These are phyloP conservation scores for Falciphora oryzae DNA, from an alignment of 2,329 filamentous ascomycete species.

Conservation along the genomic window DNA sequence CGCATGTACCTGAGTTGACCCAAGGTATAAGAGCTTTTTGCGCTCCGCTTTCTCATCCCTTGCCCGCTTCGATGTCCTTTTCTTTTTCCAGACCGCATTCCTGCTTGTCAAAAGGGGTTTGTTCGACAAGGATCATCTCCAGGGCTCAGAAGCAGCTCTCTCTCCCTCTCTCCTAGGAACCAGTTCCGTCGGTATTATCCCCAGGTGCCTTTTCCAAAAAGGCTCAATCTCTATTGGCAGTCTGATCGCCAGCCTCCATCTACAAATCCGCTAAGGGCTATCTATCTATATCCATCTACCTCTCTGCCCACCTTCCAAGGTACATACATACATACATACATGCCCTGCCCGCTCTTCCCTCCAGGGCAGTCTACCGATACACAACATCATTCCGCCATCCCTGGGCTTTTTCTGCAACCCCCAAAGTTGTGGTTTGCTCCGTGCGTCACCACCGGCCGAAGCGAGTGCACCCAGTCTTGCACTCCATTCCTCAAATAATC, in stretches of 20 bases:
- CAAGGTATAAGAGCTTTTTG: conserved; percentile 7
- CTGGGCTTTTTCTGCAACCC: not conserved
- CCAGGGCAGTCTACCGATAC: not conserved
- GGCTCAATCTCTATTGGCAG: too few relatives aligned
- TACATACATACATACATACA: too few relatives aligned
- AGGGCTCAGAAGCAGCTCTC: not conserved
- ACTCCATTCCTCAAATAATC: not conserved
- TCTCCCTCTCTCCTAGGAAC: not conserved
- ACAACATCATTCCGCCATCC: not conserved
- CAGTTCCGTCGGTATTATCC: not conserved
- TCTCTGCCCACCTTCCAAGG: too few relatives aligned
- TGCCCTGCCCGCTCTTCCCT: not conserved
- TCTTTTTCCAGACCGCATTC: not conserved
- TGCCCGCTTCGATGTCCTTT: conserved; percentile 9
- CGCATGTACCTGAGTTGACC: conserved; percentile 8
- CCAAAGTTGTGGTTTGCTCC: not conserved
- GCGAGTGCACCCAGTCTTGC: not conserved
- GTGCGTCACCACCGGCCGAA: not conserved
- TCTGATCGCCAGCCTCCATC: too few relatives aligned
- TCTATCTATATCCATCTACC: too few relatives aligned
- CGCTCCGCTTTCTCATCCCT: conserved; percentile 9
- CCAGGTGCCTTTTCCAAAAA: not conserved
- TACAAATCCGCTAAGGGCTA: too few relatives aligned
- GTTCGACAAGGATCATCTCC: not conserved
- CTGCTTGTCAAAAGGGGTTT: conserved; percentile 1